Evolutionary conservation across 257 asterid species (phyloP).

Genomic region (Henckelia pumila): DNA sequence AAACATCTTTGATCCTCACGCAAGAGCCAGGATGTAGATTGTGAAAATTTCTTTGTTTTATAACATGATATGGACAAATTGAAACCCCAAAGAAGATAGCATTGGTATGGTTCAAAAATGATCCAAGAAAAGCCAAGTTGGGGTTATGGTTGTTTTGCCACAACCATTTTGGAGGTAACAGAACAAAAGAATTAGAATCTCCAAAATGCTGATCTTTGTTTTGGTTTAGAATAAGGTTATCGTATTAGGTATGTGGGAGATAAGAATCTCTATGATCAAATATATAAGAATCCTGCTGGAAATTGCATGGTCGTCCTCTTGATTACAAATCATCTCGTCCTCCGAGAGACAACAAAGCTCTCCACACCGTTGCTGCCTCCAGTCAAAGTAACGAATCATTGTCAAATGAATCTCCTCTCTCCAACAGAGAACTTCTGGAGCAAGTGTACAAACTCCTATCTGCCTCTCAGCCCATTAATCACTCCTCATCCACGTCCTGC

Average conservation of each 20-base stretch:
- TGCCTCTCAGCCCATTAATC: too few relatives aligned
- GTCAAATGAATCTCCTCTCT: too few relatives aligned
- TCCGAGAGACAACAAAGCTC: too few relatives aligned
- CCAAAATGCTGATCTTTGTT: neutral
- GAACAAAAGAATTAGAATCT: neutral
- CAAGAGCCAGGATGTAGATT: neutral
- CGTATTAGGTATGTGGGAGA: neutral
- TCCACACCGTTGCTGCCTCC: too few relatives aligned
- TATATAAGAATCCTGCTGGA: neutral
- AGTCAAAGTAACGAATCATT: too few relatives aligned
- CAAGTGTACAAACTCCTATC: too few relatives aligned
- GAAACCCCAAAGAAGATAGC: neutral
- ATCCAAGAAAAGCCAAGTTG: neutral
- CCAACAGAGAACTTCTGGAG: too few relatives aligned
- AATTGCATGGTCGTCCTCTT: too few relatives aligned
- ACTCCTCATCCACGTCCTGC: too few relatives aligned
- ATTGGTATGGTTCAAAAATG: neutral
- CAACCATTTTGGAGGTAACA: neutral
- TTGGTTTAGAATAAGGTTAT: neutral
- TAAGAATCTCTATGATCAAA: neutral
- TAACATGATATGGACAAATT: neutral
- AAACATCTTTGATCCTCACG: neutral
- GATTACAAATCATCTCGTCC: too few relatives aligned
- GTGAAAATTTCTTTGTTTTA: constrained; percentile 1
- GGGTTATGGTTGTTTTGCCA: neutral